A percentile compares a stretch with the other conserved stretches of the same genome.
phyloP scores from a whole-genome alignment of 257 asterid genomes.

The Jaltomata sinuosa region DNA sequence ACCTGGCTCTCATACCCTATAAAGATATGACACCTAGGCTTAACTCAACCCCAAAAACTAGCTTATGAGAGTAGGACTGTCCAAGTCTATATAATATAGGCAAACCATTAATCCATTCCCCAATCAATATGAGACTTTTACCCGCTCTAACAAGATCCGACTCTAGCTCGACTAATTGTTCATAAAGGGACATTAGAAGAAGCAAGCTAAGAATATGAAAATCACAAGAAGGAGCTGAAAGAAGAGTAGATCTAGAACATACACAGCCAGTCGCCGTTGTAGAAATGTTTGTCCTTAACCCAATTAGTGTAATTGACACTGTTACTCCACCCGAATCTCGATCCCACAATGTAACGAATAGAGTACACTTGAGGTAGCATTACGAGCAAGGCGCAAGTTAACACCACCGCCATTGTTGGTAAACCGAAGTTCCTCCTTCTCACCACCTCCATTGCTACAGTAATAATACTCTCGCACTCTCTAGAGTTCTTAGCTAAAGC shows the following conservation, averaged over 20 bases:
- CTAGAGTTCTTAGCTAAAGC: background rate
- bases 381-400: conserved; percentile 31
- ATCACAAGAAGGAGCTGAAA: background rate
- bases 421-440: conserved; percentile 13
- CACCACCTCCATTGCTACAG: conserved; percentile 16
- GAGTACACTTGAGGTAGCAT: conserved; percentile 46
- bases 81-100: no score
- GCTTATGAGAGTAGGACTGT: no score
- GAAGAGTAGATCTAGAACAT: conserved; percentile 32
- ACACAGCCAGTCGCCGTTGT: conserved; percentile 72
- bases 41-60: no score
- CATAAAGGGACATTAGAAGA: background rate
- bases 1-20: no score
- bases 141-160: no score
- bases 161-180: background rate
- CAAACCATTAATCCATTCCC: no score
- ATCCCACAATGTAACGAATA: conserved; percentile 44
- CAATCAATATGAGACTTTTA: no score
- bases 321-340: conserved; percentile 32
- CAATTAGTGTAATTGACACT: conserved; percentile 48
- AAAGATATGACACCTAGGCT: no score
- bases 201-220: background rate
- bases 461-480: background rate
- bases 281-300: conserved; percentile 47
- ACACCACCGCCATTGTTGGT: conserved; percentile 22